Evolutionary conservation across 163 green algal species (phyloP).

Genomic region (Scenedesmus sp.): DNA sequence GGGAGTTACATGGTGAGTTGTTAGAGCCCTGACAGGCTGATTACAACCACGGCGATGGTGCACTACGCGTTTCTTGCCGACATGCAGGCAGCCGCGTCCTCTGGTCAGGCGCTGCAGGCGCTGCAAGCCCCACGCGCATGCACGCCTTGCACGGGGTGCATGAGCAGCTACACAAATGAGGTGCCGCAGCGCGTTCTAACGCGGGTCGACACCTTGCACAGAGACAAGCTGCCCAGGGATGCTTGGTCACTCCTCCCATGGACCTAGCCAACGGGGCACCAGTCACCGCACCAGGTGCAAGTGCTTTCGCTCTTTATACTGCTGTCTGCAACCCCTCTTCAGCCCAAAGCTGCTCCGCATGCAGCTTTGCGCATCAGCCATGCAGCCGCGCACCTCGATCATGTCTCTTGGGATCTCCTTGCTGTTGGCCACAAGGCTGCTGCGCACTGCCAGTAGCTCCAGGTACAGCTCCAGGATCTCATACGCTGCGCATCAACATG

Average conservation of each 20-base stretch:
- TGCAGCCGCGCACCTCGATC: constrained; percentile 80
- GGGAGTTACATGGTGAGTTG: too few relatives aligned
- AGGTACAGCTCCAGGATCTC: constrained; percentile 92
- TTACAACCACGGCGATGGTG: background rate
- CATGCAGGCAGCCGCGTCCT: too few relatives aligned
- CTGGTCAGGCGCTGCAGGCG: background rate
- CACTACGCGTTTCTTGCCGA: background rate
- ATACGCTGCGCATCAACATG: constrained; percentile 60
- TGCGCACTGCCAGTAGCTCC: constrained; percentile 85
- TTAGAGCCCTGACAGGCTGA: background rate
- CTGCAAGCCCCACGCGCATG: too few relatives aligned
- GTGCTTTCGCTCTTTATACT: background rate
- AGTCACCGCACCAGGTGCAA: too few relatives aligned
- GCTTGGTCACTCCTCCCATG: too few relatives aligned
- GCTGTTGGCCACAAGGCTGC: constrained; percentile 80
- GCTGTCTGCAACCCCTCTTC: too few relatives aligned
- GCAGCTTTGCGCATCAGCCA: too few relatives aligned
- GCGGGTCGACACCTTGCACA: too few relatives aligned
- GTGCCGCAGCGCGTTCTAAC: background rate
- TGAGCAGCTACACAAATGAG: background rate
- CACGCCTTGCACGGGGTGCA: too few relatives aligned
- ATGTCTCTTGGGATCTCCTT: constrained; percentile 82
- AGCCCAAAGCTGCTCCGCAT: background rate
- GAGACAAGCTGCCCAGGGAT: too few relatives aligned
- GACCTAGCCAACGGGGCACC: too few relatives aligned